These are phyloP conservation scores for Stephania yunnanensis DNA, from an alignment of 164 flowering plant species.

Conservation along the genomic window DNA sequence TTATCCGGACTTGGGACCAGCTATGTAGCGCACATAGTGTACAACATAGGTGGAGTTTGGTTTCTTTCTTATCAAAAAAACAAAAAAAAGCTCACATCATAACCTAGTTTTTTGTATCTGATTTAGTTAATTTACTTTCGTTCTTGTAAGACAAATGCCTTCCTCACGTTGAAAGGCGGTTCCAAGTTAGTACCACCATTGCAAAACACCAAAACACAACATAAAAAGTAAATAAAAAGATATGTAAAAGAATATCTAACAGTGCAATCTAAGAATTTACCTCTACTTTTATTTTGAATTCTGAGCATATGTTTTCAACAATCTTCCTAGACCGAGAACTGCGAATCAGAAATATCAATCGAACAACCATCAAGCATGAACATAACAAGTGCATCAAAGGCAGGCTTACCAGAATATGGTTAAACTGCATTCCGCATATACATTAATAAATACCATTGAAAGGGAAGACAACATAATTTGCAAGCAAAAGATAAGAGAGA, in stretches of 20 bases:
- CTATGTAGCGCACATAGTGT: too few relatives aligned
- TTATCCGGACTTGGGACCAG: too few relatives aligned
- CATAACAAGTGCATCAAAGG: not conserved
- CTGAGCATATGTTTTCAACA: conserved; percentile 46
- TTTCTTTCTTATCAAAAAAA: too few relatives aligned
- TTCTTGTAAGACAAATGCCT: too few relatives aligned
- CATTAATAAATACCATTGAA: not conserved
- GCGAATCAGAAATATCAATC: conserved; percentile 15
- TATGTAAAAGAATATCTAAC: not conserved
- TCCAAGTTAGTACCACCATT: too few relatives aligned
- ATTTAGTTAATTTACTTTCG: too few relatives aligned
- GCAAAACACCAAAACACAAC: not conserved
- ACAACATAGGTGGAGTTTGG: too few relatives aligned
- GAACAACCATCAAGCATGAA: not conserved
- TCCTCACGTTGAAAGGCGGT: too few relatives aligned
- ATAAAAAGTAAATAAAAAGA: not conserved
- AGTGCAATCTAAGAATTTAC: conserved; percentile 25
- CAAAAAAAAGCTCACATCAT: too few relatives aligned
- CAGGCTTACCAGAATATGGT: not conserved
- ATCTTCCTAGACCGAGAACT: conserved; percentile 59
- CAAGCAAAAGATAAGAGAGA: not conserved
- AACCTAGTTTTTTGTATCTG: too few relatives aligned
- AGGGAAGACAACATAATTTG: not conserved
- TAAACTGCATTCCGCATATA: not conserved
- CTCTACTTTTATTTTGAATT: conserved; percentile 68